Evolutionary conservation across 108 stramenopile species (phyloP), one percentile per base, ranked within the genome.

Genomic region (Heterococcus sp.): DNA sequence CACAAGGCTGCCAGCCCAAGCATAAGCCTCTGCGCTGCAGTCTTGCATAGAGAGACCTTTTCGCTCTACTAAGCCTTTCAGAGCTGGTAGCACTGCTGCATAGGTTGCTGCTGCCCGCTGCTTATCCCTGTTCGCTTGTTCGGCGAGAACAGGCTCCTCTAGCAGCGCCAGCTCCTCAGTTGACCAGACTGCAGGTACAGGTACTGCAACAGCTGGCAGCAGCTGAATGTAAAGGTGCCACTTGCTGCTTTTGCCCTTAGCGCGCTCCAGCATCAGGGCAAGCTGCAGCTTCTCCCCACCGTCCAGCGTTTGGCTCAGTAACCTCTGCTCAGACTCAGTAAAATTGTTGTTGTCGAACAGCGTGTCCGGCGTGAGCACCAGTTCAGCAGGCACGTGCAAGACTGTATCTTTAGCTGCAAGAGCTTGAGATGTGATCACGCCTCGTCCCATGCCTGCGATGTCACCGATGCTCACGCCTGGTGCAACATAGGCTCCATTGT

Each of bases 1-100:
- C 3, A 90, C 81, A 32, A 93, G 36, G 31, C 34, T 26, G 11
- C 68, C 26, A 1, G 74, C 82, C 82, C 82, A 83, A 2, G 28
- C 5, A 68, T 75, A 83, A 3, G 39, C 29, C 34, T 80, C 78
- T 5, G 28, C 34, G 35, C 31, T 27, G 71, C 35, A 26, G n/a
- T 35, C 38, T 32, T 37, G 4, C 34, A 37, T 27, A 5, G 35
- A 26, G 71, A 35, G 14, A 37, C 34, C 2, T 35, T 35, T 4
- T 27, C 37, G n/a, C 35, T 35, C 37, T 26, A 71, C 21, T 71
- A 71, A 37, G 5, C 32, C 37, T 5, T 37, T 30, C 71, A 37
- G 4, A n/a, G 46, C 46, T 8, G 46, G 46, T 8, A 58, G 46
- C 14, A 8, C 21, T 8, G 21, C 46, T 8, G 46, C 46, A 58